A percentile compares a stretch with the other conserved stretches of the same genome.
Conservation (phyloP, 2,329 filamentous ascomycete species). For the Dactylellina sp. region DNA sequence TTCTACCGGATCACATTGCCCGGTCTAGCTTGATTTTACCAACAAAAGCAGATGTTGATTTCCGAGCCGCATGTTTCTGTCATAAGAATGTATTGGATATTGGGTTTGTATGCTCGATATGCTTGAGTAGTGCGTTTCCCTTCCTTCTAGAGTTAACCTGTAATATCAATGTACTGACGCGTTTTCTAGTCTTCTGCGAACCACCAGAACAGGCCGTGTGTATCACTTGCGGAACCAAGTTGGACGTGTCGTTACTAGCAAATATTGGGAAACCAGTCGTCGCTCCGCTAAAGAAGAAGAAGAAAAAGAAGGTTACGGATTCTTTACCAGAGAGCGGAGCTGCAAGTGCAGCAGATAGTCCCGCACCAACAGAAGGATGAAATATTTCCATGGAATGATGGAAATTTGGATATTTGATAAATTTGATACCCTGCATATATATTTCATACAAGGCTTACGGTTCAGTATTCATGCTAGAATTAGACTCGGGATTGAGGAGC, state of each 20-base stretch:
- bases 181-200: constrained; percentile 75
- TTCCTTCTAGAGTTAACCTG: background rate
- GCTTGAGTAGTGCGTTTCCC: constrained; percentile 76
- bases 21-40: constrained; percentile 78
- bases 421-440: constrained; percentile 18
- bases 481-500: background rate
- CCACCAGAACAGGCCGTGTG: constrained; percentile 75
- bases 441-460: background rate
- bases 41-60: constrained; percentile 88
- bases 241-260: constrained; percentile 72
- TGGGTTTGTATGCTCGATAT: constrained; percentile 96
- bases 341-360: constrained; percentile 72
- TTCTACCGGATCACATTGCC: constrained; percentile 78
- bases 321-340: constrained; percentile 68
- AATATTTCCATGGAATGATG: constrained; percentile 57
- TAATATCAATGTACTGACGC: background rate
- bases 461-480: background rate
- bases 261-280: constrained; percentile 84
- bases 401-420: constrained; percentile 7
- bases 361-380: constrained; percentile 65
- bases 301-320: constrained; percentile 69
- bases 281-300: constrained; percentile 78
- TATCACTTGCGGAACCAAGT: constrained; percentile 82
- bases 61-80: constrained; percentile 98
- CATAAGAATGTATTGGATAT: constrained; percentile 90